Percentiles rank a stretch among this genome's conserved stretches.
These are phyloP conservation scores for Coccomyxa subellipsoidea DNA, from an alignment of 163 green algal species.

Conservation along the genomic window DNA sequence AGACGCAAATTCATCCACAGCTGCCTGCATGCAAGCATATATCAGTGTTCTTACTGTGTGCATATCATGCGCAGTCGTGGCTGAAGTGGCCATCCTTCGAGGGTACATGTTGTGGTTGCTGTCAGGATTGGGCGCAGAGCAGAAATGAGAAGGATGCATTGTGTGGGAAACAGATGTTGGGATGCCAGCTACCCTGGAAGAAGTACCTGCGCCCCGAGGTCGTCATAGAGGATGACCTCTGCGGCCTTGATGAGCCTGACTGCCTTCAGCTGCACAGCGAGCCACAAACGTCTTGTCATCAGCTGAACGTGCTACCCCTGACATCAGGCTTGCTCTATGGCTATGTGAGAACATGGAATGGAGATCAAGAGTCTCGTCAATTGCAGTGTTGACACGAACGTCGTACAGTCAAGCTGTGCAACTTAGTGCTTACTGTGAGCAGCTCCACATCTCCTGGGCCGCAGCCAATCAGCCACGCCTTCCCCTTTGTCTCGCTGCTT, in stretches of 20 bases:
- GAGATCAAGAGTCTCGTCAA: no score
- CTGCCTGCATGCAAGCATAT: neutral
- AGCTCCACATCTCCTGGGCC: neutral
- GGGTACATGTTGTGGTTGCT: neutral
- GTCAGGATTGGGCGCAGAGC: neutral
- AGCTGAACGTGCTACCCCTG: no score
- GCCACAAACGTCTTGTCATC: no score
- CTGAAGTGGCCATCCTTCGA: neutral
- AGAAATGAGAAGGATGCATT: neutral
- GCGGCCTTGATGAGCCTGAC: conserved; percentile 45
- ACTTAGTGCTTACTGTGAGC: neutral
- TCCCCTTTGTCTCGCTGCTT: neutral
- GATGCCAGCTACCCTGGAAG: no score
- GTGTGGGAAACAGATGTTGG: neutral
- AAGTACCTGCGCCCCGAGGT: conserved; percentile 60
- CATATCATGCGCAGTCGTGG: no score
- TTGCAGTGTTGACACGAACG: no score
- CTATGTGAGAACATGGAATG: no score
- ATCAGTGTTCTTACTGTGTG: no score
- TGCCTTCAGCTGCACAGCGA: conserved; percentile 48
- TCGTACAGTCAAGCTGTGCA: neutral
- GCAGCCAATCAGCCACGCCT: neutral
- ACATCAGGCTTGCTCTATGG: no score
- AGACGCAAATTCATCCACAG: conserved; percentile 2
- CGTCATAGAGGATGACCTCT: conserved; percentile 72